A percentile compares a stretch with the other conserved stretches of the same genome.
Evolutionary conservation across 2,329 filamentous ascomycete species (phyloP).

Genomic region (Pseudonectria foliicola): DNA sequence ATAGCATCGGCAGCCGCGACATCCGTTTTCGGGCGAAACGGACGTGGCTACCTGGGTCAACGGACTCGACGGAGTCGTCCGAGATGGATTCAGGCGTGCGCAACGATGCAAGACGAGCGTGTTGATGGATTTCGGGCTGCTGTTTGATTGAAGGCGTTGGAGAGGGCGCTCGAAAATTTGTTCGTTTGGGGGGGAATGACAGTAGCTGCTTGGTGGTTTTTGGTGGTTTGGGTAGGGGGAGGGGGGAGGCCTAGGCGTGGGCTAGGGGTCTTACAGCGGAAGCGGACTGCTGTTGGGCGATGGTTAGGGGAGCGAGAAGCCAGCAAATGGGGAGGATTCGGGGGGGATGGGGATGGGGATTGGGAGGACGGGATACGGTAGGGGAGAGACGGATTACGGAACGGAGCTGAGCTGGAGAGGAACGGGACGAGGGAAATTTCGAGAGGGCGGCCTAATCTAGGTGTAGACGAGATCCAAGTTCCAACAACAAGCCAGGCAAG

Average conservation of each 20-base stretch:
- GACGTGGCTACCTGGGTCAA: conserved; percentile 31
- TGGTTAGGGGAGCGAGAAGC: conserved; percentile 1
- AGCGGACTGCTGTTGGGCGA: too few relatives aligned
- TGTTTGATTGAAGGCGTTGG: conserved; percentile 23
- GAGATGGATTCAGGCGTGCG: conserved; percentile 23
- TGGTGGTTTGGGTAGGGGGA: conserved; percentile 13
- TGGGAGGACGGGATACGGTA: background rate
- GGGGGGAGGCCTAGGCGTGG: conserved; percentile 17
- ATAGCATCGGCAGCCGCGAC: conserved; percentile 62
- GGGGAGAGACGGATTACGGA: background rate
- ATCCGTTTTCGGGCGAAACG: conserved; percentile 62
- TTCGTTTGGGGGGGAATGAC: conserved; percentile 18
- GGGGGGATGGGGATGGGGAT: background rate
- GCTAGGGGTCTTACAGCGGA: conserved; percentile 14
- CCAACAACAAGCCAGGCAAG: too few relatives aligned
- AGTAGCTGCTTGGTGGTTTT: conserved; percentile 14
- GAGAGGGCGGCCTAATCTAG: too few relatives aligned
- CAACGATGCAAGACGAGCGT: conserved; percentile 26
- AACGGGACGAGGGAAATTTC: too few relatives aligned
- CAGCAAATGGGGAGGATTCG: conserved; percentile 6
- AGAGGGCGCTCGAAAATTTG: conserved; percentile 28
- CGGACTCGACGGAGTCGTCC: conserved; percentile 13
- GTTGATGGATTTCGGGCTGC: conserved; percentile 26
- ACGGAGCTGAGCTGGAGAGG: too few relatives aligned
- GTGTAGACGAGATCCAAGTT: too few relatives aligned